These are phyloP conservation scores for Nidularia sp. DNA, from an alignment of 768 basidiomycete genomes.

Conservation along the genomic window DNA sequence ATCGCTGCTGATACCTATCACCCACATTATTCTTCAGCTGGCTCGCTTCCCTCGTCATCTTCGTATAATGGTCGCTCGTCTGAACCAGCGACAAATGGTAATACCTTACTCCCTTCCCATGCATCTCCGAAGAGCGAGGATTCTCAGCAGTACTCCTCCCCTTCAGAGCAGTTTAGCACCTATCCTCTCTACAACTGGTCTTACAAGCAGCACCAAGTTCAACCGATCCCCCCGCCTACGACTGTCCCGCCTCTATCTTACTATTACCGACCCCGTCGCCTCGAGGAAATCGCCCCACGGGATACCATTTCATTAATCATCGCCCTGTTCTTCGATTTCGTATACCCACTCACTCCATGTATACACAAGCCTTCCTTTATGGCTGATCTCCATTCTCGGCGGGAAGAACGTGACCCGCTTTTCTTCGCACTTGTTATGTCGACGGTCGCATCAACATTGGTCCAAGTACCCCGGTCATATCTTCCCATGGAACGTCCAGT, in stretches of 20 bases:
- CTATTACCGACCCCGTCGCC: slow-evolving; percentile 69
- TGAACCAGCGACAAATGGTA: slow-evolving; percentile 29
- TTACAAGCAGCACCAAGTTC: slow-evolving; percentile 57
- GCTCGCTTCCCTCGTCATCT: slow-evolving; percentile 23
- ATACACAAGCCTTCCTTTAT: slow-evolving; percentile 90
- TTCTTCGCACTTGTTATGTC: slow-evolving; percentile 92
- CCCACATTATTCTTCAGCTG: slow-evolving; percentile 44
- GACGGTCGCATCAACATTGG: slow-evolving; percentile 81
- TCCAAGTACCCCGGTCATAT: slow-evolving; percentile 86
- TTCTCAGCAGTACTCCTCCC: slow-evolving; percentile 30
- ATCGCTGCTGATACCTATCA: slow-evolving; percentile 69
- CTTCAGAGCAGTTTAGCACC: slow-evolving; percentile 53
- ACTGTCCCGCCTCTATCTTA: slow-evolving; percentile 63
- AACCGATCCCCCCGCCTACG: slow-evolving; percentile 36
- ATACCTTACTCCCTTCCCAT: slow-evolving; percentile 21
- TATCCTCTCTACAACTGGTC: slow-evolving; percentile 71
- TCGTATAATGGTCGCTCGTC: slow-evolving; percentile 34
- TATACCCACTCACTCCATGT: slow-evolving; percentile 88
- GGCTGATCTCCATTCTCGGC: slow-evolving; percentile 75
- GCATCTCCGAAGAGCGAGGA: slow-evolving; percentile 43
- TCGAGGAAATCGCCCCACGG: slow-evolving; percentile 80
- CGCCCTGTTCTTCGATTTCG: slow-evolving; percentile 89
- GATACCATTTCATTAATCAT: slow-evolving; percentile 81
- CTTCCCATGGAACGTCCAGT: slow-evolving; percentile 82
- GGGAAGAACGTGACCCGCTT: slow-evolving; percentile 85